Evolutionary conservation across 441 rosid species (phyloP).

Genomic region (Pelargonium cotyledonis): DNA sequence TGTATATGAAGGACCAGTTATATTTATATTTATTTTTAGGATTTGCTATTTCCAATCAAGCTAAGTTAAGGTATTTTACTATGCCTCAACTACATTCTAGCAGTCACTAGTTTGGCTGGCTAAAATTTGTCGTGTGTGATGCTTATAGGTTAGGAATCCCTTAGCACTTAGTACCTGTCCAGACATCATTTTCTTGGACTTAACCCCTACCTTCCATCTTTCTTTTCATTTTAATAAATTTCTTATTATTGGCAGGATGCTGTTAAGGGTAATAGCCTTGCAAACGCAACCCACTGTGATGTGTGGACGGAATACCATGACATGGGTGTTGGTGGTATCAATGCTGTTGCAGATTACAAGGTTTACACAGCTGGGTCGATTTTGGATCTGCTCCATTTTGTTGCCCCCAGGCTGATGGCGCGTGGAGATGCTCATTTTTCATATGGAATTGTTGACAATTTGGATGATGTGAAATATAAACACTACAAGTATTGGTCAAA

Average conservation of each 20-base stretch:
- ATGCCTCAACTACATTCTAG: no score
- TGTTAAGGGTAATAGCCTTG: constrained; percentile 62
- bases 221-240: not conserved
- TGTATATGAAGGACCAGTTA: no score
- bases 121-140: no score
- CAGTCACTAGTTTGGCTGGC: no score
- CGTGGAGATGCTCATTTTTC: constrained; percentile 89
- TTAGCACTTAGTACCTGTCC: no score
- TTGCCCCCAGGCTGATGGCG: constrained; percentile 95
- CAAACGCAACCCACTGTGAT: constrained; percentile 65
- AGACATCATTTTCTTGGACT: not conserved
- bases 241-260: constrained; percentile 59
- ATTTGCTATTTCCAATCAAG: no score
- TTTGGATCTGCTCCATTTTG: constrained; percentile 64
- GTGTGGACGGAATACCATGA: constrained; percentile 98
- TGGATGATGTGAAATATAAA: constrained; percentile 75
- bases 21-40: no score
- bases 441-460: constrained; percentile 82
- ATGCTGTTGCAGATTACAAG: constrained; percentile 74
- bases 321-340: constrained; percentile 79
- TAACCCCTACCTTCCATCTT: not conserved
- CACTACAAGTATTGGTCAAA: constrained; percentile 92
- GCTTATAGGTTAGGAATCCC: no score
- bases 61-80: no score
- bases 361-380: constrained; percentile 59